Conservation (phyloP, 2,329 filamentous ascomycete genomes). For the Aspergillus cejpii region DNA sequence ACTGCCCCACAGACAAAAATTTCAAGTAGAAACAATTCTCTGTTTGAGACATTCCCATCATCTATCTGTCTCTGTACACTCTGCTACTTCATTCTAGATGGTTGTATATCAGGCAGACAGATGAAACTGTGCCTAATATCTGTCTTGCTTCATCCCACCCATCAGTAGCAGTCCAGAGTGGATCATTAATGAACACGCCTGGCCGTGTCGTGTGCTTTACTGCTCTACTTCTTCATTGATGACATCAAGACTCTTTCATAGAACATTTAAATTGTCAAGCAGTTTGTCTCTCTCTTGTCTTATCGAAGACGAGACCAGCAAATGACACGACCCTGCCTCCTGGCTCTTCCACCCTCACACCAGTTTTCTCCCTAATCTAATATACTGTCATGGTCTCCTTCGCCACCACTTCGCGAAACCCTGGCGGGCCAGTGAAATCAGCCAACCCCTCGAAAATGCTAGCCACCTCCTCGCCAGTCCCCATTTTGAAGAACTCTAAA, state of each 20-base stretch:
- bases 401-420: constrained; percentile 24
- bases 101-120: constrained; percentile 15
- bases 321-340: constrained; percentile 18
- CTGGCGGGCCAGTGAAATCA: constrained; percentile 23
- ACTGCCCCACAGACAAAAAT: constrained; percentile 19
- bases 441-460: constrained; percentile 28
- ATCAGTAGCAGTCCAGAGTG: constrained; percentile 13
- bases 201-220: constrained; percentile 18
- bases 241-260: not conserved
- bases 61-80: constrained; percentile 13
- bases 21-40: constrained; percentile 4
- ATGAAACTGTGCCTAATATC: constrained; percentile 8
- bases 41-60: constrained; percentile 2
- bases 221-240: not conserved
- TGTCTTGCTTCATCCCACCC: constrained; percentile 3
- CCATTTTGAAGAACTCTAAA: constrained; percentile 36
- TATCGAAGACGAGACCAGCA: constrained; percentile 11
- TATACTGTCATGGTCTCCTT: constrained; percentile 32
- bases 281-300: not conserved
- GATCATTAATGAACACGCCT: constrained; percentile 7
- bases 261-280: not conserved
- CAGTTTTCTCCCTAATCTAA: constrained; percentile 7
- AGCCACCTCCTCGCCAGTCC: constrained; percentile 27
- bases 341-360: constrained; percentile 5
- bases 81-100: constrained; percentile 5